Evolutionary conservation across 2,329 filamentous ascomycete species (phyloP), one percentile per base, ranked within the genome.

Genomic region (Diaporthe australafricana): DNA sequence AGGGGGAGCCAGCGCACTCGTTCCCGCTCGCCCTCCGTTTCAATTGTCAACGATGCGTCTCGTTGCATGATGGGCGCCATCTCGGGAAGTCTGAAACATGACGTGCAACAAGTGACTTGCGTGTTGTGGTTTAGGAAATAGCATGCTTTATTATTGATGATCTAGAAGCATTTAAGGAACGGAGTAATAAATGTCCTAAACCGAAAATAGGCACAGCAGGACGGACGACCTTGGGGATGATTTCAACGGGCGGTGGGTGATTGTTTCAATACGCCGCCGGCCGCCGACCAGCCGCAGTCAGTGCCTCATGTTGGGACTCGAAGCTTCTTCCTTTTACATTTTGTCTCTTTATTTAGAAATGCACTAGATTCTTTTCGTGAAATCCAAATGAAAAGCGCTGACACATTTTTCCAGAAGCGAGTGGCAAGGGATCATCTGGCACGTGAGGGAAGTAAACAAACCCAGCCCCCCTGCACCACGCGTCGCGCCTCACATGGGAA

Each of bases 391-490:
- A 9, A 35, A 7, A 38, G n/a, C 9, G 30, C 16, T 65, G 1
- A 12, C 17, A 20, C 25, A 12, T 25, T 38, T 38, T 65, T 25
- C 8, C 30, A 48, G 8, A 16, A 50, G 27, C 45, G 6, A 65
- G 20, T 20, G 12, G 17, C 25, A 25, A 22, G 20, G 22, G 17
- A 14, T 3, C 7, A 35, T 20, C 60, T 50, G 30, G 60, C 45
- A 65, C 60, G 60, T 65, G 60, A 65, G 60, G 30, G 9, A 50
- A 50, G 60, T 50, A 65, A 65, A 65, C 60, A 73, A 73, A 63
- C 40, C 40, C 67, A 50, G 16, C 38, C 53, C 48, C 48, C 68
- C 32, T 22, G 53, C 68, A 35, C 56, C 50, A 66, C 69, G 68
- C 72, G 72, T 73, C 72, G 47, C 52, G 53, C 62, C 66, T 7